Base-by-base conservation (phyloP, 768 basidiomycete species). In the Neoboletus magnificus region DNA sequence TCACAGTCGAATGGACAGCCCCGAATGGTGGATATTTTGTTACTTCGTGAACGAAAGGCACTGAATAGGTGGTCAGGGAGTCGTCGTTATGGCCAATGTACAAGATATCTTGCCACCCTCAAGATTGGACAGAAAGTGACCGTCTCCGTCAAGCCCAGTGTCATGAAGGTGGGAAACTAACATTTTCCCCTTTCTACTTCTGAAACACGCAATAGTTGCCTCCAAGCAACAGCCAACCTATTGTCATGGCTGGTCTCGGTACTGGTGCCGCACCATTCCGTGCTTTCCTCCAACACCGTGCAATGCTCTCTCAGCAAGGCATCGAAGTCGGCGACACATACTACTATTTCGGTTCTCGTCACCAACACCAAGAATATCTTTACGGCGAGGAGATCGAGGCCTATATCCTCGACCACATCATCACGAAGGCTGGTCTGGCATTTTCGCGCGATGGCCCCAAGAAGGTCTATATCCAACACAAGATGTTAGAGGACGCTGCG, bases 231-330 rank as follows among this genome's bases (percentile, higher is more conserved):
- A 81, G 78, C 44, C 94, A 96, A 67, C 97, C 97, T 37, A 79
- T 99, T 73, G 96, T 98, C 73, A 94, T 99, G 92, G 93, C 96
- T 33, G 97, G 97, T 61, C 86, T 99, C 30, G 97, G 97, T 47
- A 99, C 97, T 4, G 97, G 96, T 53, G 97, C 94, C 10, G 97
- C 97, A 12, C 97, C 97, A 23, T 99, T 99, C 89, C 92, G 97
- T 55, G 97, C 97, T 8, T 99, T 98, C 82, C 84, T 98, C 57
- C 97, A 99, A 71, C 86, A 99, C 73, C 87, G 96, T 54, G 93
- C 93, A 8, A 84, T 80, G 81, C 86, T 94, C 54, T 78, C 82
- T 30, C 73, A 84, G 30, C 86, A 91, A 67, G 87, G 89, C 27
- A 76, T 87, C 60, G 79, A 88, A 48, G 84, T 97, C 55, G 97